Evolutionary conservation across 2,329 filamentous ascomycete species (phyloP).

Genomic region (Aspergillus quadricinctus): DNA sequence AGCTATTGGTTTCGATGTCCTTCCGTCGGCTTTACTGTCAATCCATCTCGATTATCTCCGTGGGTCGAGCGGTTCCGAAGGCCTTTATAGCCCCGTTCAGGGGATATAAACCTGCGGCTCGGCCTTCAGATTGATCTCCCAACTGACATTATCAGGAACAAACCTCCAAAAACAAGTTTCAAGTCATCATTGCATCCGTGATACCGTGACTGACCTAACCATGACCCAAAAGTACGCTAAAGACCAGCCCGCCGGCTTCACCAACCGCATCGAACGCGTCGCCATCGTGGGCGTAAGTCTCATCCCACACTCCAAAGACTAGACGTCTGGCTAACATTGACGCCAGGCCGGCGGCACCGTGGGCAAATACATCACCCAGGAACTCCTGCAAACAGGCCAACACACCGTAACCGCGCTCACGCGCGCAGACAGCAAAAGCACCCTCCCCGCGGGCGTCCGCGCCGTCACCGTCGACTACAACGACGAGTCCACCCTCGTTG

Average conservation of each 20-base stretch:
- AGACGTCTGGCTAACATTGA: background rate
- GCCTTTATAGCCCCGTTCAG: background rate
- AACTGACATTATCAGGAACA: too few relatives aligned
- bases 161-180: background rate
- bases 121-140: background rate
- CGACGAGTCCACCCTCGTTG: constrained; percentile 29
- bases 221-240: background rate
- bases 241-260: background rate
- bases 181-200: background rate
- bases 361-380: constrained; percentile 26
- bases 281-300: background rate
- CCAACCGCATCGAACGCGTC: background rate
- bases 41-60: background rate
- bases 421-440: constrained; percentile 23
- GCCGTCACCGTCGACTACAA: constrained; percentile 4
- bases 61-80: background rate
- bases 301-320: background rate
- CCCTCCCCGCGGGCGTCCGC: background rate
- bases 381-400: constrained; percentile 45
- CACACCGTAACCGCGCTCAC: constrained; percentile 50
- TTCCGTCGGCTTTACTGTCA: background rate
- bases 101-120: background rate
- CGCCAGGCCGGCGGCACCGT: constrained; percentile 29
- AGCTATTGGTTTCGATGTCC: background rate
- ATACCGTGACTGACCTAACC: background rate